A percentile compares a stretch with the other conserved stretches of the same genome.
Evolutionary conservation across 2,329 filamentous ascomycete genomes (phyloP).

Genomic region (Fusarium floridanum): DNA sequence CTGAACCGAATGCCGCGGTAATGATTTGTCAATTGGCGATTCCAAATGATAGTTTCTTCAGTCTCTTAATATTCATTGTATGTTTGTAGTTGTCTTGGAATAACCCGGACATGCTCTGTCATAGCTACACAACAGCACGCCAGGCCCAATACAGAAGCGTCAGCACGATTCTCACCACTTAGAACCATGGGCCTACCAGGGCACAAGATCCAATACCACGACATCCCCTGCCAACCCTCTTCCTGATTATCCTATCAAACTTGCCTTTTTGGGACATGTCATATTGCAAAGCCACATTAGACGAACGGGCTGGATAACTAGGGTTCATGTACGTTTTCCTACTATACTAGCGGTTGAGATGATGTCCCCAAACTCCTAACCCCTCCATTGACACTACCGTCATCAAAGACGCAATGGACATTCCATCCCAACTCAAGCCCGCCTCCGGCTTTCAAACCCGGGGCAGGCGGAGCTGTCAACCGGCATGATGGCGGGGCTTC

Average conservation of each 20-base stretch:
- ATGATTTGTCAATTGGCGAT: neutral
- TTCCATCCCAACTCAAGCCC: neutral
- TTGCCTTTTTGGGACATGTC: neutral
- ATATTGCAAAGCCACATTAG: neutral
- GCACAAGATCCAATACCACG: neutral
- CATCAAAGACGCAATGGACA: neutral
- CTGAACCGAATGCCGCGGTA: neutral
- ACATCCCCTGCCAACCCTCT: neutral
- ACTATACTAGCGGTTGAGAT: neutral
- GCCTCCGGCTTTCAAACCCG: neutral
- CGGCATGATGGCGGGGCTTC: conserved; percentile 21
- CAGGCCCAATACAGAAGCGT: neutral
- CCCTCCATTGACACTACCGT: neutral
- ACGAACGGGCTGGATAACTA: neutral
- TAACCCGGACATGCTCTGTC: neutral
- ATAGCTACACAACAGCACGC: neutral
- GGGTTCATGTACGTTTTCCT: neutral
- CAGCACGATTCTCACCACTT: neutral
- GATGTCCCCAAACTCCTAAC: neutral
- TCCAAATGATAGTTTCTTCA: neutral
- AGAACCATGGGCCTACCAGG: neutral
- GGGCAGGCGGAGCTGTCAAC: neutral
- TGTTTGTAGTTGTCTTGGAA: neutral
- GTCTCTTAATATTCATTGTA: too few species aligned
- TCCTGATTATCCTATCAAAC: neutral